Percentiles rank a stretch among this genome's conserved stretches.
phyloP scores from a whole-genome alignment of 148 eudicot genomes.

The Fagopyrum homotropicum region DNA sequence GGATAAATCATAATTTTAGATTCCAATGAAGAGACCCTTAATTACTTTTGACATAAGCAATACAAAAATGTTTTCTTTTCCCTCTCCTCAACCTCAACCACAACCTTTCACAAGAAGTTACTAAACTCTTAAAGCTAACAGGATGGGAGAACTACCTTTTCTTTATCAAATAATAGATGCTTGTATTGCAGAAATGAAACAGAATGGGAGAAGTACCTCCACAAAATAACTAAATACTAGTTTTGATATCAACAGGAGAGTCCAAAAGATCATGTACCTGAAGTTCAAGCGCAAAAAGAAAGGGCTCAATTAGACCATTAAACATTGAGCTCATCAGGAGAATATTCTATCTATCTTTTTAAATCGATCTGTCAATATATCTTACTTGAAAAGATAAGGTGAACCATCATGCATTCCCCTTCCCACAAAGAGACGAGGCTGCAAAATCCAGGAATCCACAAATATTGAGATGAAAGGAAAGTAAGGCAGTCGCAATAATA shows the following conservation, averaged over 20 bases:
- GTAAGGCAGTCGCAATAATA: not conserved
- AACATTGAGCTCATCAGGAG: not conserved
- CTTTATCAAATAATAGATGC: slow-evolving; percentile 1
- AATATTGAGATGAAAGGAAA: not conserved
- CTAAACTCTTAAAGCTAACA: too few species aligned
- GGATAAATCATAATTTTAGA: not conserved
- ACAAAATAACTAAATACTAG: slow-evolving; percentile 54
- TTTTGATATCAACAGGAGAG: slow-evolving; percentile 45
- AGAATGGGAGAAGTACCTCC: slow-evolving; percentile 38
- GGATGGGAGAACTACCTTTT: not conserved
- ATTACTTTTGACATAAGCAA: not conserved
- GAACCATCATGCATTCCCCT: slow-evolving; percentile 74
- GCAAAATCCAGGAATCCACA: slow-evolving; percentile 18
- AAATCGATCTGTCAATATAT: not conserved
- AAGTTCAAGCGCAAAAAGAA: slow-evolving; percentile 4
- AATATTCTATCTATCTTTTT: not conserved
- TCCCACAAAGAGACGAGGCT: slow-evolving; percentile 71
- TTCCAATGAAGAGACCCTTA: not conserved
- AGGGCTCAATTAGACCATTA: not conserved
- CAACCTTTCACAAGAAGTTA: not conserved
- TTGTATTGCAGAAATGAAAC: not conserved
- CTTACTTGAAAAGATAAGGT: slow-evolving; percentile 55
- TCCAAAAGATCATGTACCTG: slow-evolving; percentile 61
- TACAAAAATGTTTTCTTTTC: not conserved
- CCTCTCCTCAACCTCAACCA: not conserved